Evolutionary conservation across 2,329 filamentous ascomycete genomes (phyloP).

Genomic region (Aureobasidium zeae): DNA sequence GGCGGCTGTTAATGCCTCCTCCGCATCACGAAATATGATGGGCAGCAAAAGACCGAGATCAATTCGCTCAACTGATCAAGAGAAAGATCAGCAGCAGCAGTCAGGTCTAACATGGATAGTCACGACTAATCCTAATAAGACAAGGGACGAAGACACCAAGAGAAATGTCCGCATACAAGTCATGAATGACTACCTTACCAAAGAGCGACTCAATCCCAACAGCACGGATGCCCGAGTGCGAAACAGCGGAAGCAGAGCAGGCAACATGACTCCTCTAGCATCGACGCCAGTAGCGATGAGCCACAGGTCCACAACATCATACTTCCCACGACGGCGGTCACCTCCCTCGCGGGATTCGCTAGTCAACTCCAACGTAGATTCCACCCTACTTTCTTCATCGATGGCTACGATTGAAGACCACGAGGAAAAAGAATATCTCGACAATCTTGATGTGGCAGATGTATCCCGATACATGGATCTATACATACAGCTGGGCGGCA

Average conservation of each 20-base stretch:
- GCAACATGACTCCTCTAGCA: neutral
- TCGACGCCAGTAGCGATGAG: neutral
- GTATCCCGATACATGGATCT: neutral
- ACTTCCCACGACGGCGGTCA: neutral
- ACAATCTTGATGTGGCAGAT: neutral
- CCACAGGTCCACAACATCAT: neutral
- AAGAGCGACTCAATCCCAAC: conserved; percentile 23
- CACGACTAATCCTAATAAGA: conserved; percentile 23
- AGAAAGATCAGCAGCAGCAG: neutral
- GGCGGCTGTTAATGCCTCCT: too few species aligned
- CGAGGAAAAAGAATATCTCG: neutral
- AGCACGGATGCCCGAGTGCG: conserved; percentile 22
- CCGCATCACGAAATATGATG: too few species aligned
- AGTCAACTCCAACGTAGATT: neutral
- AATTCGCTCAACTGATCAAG: neutral
- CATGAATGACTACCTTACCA: conserved; percentile 27
- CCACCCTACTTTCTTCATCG: too few species aligned
- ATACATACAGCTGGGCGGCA: conserved; percentile 1
- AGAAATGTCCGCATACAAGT: conserved; percentile 25
- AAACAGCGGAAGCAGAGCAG: neutral
- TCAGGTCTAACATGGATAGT: conserved; percentile 22
- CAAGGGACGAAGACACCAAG: conserved; percentile 24
- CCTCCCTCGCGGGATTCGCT: neutral
- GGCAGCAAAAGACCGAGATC: neutral
- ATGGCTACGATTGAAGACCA: too few species aligned